These are phyloP conservation scores for Myxozyma sirexii DNA, from an alignment of 805 yeast genomes.

Conservation along the genomic window DNA sequence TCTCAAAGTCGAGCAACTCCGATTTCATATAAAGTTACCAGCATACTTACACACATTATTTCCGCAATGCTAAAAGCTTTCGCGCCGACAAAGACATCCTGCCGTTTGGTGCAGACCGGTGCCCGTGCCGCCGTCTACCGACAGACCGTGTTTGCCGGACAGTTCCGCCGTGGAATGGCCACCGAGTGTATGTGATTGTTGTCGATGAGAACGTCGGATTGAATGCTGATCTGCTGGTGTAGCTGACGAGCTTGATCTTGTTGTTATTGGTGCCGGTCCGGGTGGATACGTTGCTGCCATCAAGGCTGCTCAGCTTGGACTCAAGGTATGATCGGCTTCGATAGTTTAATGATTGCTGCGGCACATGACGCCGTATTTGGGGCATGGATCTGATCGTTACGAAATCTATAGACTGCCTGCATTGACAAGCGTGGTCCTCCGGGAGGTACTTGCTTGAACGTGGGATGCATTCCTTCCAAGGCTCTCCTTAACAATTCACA, in stretches of 20 bases:
- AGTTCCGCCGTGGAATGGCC: slow-evolving; percentile 29
- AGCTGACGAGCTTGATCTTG: slow-evolving; percentile 72
- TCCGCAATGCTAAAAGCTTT: slow-evolving; percentile 12
- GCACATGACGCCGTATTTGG: neutral
- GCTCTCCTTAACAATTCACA: slow-evolving; percentile 94
- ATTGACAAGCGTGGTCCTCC: slow-evolving; percentile 93
- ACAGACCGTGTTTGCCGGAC: slow-evolving; percentile 6
- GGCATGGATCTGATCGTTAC: neutral
- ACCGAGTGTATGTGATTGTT: slow-evolving; percentile 23
- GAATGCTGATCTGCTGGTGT: neutral
- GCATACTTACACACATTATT: neutral
- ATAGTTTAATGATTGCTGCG: neutral
- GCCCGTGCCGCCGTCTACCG: slow-evolving; percentile 4
- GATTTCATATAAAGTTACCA: too few species aligned
- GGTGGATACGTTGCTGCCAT: slow-evolving; percentile 99
- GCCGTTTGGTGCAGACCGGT: slow-evolving; percentile 19
- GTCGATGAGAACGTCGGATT: too few species aligned
- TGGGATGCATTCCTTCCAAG: slow-evolving; percentile 98
- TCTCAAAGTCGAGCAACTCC: neutral
- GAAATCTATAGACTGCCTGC: slow-evolving; percentile 73
- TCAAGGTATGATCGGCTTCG: slow-evolving; percentile 46
- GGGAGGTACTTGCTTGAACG: slow-evolving; percentile 98
- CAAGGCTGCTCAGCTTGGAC: slow-evolving; percentile 95
- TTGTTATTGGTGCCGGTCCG: slow-evolving; percentile 98
- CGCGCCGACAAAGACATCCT: slow-evolving; percentile 7